phyloP scores from a whole-genome alignment of 768 basidiomycete genomes.

The Leccinum subgranulosum region DNA sequence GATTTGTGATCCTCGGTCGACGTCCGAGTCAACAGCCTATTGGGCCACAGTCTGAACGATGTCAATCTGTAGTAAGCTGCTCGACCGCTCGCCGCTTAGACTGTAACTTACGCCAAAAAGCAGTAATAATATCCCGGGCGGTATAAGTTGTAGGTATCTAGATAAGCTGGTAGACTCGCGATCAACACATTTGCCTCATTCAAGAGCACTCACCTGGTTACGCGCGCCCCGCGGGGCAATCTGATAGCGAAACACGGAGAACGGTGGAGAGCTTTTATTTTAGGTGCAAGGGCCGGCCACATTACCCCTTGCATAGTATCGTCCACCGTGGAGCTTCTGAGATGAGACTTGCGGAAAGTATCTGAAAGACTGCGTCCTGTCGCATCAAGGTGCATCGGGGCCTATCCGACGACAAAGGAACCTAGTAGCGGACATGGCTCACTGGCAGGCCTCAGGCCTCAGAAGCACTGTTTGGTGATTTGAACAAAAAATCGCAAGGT shows the following conservation, averaged over 20 bases:
- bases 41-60: background rate
- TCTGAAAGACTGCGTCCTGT: slow-evolving; percentile 9
- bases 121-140: background rate
- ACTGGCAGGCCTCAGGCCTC: background rate
- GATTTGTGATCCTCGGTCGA: slow-evolving; percentile 3
- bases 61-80: background rate
- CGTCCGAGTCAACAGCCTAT: background rate
- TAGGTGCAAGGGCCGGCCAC: slow-evolving; percentile 4
- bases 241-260: slow-evolving; percentile 10
- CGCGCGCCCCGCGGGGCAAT: background rate
- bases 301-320: slow-evolving; percentile 19
- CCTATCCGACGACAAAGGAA: slow-evolving; percentile 6
- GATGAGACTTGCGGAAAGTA: slow-evolving; percentile 5
- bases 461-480: slow-evolving; percentile 11
- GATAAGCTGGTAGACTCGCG: background rate
- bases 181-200: slow-evolving; percentile 7
- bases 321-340: slow-evolving; percentile 7
- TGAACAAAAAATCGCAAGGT: background rate
- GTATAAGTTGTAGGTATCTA: background rate
- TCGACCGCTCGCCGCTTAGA: background rate
- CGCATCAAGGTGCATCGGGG: slow-evolving; percentile 10
- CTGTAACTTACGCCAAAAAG: background rate
- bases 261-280: slow-evolving; percentile 14
- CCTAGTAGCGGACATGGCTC: slow-evolving; percentile 9
- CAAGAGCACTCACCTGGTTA: slow-evolving; percentile 2